Evolutionary conservation across 1,139 yeast species (phyloP), one percentile per base, ranked within the genome.

Genomic region (Hansenula lynferdii): DNA sequence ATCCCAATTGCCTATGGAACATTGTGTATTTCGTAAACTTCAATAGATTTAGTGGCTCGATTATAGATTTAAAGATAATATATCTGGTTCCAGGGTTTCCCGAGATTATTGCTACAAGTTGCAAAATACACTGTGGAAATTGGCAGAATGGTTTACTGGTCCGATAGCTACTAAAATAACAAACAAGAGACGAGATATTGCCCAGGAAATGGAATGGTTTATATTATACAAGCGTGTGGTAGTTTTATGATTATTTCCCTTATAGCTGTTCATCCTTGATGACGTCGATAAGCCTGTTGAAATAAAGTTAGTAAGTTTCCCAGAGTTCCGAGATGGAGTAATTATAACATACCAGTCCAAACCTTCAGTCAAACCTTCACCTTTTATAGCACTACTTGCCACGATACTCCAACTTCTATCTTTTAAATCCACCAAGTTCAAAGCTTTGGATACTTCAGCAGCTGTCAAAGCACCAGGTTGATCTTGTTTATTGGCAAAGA

Each of bases 371-470:
- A 92, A 75, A 30, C 97, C 98, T 59, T 92, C 97, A 34, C 98
- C 98, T 49, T 87, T 84, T 44, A 90, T 78, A 20, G 98, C 98
- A 66, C 96, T 85, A 50, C 96, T 85, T 6, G 97, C 97, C 46
- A 90, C 96, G 48, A 92, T 92, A 54, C 96, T 86, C 98, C 98
- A 92, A 58, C 95, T 85, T 60, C 98, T 76, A 62, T 92, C 98
- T 62, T 90, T 90, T 58, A 92, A 72, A 42, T 86, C 95, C 6
- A 90, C 89, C 50, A 92, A 67, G 46, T 83, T 82, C 49, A 92
- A 71, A 14, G 95, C 90, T 51, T 85, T 87, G 2, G 95, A 82
- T 11, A 92, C 97, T 56, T 92, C 97, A 7, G 96, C 92, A 0
- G 97, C 97, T 19, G 89, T 77, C 69, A 90, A 69, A 1, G 98